These are phyloP conservation scores for Exutisphaerella laricina DNA, from an alignment of 2,329 filamentous ascomycete species.

Conservation along the genomic window DNA sequence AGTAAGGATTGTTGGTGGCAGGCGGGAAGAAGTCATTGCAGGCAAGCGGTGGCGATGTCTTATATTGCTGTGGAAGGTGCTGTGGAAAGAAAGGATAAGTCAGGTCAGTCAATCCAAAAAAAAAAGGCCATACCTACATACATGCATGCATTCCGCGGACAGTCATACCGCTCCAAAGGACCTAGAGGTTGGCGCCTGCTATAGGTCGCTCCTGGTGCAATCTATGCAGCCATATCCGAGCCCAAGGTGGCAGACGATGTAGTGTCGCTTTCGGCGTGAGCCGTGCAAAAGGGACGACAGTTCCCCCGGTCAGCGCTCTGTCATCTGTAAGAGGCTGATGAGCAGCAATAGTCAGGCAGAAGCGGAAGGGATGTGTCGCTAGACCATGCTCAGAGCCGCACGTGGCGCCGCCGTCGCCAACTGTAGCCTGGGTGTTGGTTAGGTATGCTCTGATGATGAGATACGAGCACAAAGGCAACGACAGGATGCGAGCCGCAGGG, in stretches of 20 bases:
- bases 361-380: not conserved
- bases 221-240: conserved; percentile 1
- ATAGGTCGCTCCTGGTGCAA: conserved; percentile 3
- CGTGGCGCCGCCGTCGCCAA: not conserved
- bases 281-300: conserved; percentile 1
- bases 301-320: not conserved
- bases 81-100: not conserved
- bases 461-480: not conserved
- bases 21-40: not conserved
- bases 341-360: not conserved
- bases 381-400: not conserved
- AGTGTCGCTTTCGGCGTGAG: conserved; percentile 1
- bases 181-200: not conserved
- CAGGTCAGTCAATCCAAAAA: no score
- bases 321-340: conserved; percentile 1
- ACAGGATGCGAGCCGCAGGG: not conserved
- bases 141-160: not conserved
- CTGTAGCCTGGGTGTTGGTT: not conserved
- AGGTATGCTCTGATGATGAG: not conserved
- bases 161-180: conserved; percentile 3
- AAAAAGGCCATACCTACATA: not conserved
- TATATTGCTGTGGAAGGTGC: not conserved
- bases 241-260: conserved; percentile 1
- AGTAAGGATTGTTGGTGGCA: not conserved
- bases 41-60: not conserved